These are phyloP conservation scores for Chrysanthemum seticuspe DNA, from an alignment of 129 eudicot genomes.

Conservation along the genomic window DNA sequence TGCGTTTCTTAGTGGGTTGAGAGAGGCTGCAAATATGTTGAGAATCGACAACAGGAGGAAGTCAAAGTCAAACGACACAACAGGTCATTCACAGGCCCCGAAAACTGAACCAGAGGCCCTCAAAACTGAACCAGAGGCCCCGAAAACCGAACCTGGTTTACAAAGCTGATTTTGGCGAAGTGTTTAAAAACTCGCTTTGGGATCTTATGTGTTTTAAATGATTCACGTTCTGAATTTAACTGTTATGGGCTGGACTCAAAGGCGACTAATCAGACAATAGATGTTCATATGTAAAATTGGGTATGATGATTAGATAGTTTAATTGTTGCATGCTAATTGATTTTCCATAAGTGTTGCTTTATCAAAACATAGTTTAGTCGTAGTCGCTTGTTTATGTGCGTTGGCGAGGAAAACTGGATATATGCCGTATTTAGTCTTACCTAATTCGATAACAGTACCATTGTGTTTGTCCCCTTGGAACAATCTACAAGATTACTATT, in stretches of 20 bases:
- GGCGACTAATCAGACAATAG: neutral
- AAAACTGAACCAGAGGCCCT: constrained; percentile 24
- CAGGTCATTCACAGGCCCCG: constrained; percentile 25
- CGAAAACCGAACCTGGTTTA: constrained; percentile 29
- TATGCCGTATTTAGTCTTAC: neutral
- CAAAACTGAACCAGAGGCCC: constrained; percentile 25
- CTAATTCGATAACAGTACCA: neutral
- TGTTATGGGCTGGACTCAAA: neutral
- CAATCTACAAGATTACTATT: too few relatives aligned
- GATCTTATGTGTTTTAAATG: too few relatives aligned
- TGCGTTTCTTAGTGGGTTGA: constrained; percentile 97
- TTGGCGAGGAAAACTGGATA: neutral
- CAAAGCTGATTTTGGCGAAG: constrained; percentile 23
- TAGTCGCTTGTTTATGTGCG: too few relatives aligned
- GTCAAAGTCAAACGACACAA: constrained; percentile 17
- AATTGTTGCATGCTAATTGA: too few relatives aligned
- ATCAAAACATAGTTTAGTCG: neutral
- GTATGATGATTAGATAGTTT: too few relatives aligned
- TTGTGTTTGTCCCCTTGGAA: neutral
- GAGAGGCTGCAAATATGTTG: constrained; percentile 92
- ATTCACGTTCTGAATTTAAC: neutral
- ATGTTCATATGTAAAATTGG: too few relatives aligned
- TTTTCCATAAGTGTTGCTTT: too few relatives aligned
- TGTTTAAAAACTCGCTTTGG: constrained; percentile 36
- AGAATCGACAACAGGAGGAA: constrained; percentile 57